Base-by-base conservation (phyloP, 371 early-diverging fungal genomes). In the Mucor indicus region DNA sequence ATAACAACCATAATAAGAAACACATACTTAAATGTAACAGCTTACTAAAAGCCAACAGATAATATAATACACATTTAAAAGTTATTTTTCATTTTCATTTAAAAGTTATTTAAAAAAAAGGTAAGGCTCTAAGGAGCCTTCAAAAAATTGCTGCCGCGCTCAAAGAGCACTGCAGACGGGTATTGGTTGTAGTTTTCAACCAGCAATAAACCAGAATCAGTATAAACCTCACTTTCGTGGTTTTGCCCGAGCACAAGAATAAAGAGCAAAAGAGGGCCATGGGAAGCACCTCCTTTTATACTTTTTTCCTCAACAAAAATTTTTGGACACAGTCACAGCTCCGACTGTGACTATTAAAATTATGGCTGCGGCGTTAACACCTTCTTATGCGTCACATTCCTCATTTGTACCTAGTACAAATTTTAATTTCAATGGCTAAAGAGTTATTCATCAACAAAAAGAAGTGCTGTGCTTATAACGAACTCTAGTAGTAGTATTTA, bases 141-240 rank as follows among this genome's bases (percentile, higher is more conserved):
- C 64, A 58, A 75, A 75, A 75, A 75, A 75, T 75, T 75, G 75
- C 72, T 59, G 51, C 51, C 52, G 67, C 72, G 60, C 67, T 41
- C 67, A 35, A 41, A 62, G 44, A 55, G 69, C 56, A 64, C 65
- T 40, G 57, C 58, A 66, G 69, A 75, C 75, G 75, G 75, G 62
- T 64, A 75, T 75, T 75, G 75, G 75, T 71, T 70, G 63, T 75
- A 75, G 75, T 75, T 75, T 75, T 75, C 75, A 75, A 75, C 72
- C 75, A 75, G 75, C 75, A 75, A 75, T 71, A 71, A 71, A 66
- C 75, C 72, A 69, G 75, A 67, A 71, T 75, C 75, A 61, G 75
- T 75, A 66, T 30, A 52, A 57, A 71, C 75, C 72, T 75, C 75
- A 75, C 72, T 64, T 66, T 67, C 75, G 66, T 69, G 72, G 75